Evolutionary conservation across 352 stramenopile species (phyloP).

Genomic region (Globisporangium acanthophoron): DNA sequence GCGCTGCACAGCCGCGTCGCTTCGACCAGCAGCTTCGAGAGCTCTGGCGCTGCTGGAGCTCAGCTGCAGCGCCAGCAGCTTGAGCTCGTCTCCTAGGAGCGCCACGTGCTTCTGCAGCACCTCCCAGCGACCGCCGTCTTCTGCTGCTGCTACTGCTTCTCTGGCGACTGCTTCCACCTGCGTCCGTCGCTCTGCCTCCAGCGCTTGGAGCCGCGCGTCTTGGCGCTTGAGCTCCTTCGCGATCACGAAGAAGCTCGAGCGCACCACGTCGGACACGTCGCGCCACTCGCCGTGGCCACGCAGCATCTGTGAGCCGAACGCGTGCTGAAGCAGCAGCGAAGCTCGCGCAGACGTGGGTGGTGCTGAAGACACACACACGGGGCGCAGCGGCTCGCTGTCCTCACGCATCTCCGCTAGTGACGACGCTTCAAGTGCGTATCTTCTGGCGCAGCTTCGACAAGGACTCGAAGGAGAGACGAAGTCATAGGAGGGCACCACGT

Average conservation of each 20-base stretch:
- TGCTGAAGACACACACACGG: not conserved
- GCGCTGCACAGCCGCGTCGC: not conserved
- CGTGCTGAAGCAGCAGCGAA: slow-evolving; percentile 23
- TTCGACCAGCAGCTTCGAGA: not conserved
- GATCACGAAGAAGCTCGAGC: slow-evolving; percentile 48
- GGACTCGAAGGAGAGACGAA: no score
- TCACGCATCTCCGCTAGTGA: not conserved
- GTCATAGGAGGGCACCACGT: no score
- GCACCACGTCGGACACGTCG: slow-evolving; percentile 39
- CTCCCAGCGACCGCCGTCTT: slow-evolving; percentile 2
- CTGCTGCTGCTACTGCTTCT: not conserved
- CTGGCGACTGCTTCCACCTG: not conserved
- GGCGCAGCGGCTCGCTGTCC: not conserved
- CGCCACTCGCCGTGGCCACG: slow-evolving; percentile 36
- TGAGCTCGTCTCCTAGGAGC: slow-evolving; percentile 5
- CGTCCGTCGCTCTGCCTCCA: not conserved
- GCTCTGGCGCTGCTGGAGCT: not conserved
- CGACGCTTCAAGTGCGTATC: not conserved
- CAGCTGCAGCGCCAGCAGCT: slow-evolving; percentile 2
- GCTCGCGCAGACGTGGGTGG: not conserved
- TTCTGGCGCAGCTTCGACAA: not conserved
- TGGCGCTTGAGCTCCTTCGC: slow-evolving; percentile 34
- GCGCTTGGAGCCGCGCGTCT: slow-evolving; percentile 10
- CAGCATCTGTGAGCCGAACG: slow-evolving; percentile 32
- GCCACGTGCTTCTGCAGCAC: slow-evolving; percentile 6